phyloP scores from a whole-genome alignment of 2,329 filamentous ascomycete genomes.

The Talaromyces sp. region DNA sequence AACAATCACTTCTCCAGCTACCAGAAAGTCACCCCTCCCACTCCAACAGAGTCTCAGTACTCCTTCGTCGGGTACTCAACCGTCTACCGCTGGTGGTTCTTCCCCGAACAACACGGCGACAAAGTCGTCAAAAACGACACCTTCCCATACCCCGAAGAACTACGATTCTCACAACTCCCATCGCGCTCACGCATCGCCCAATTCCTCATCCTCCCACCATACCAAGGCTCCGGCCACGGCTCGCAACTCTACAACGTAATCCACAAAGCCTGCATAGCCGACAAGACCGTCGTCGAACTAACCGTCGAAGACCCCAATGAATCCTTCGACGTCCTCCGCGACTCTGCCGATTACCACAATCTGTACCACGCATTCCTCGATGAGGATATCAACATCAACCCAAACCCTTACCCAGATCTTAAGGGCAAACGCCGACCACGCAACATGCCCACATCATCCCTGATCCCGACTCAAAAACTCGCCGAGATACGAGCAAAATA shows the following conservation, averaged over 20 bases:
- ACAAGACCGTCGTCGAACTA: slow-evolving; percentile 72
- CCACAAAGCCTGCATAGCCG: slow-evolving; percentile 66
- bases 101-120: slow-evolving; percentile 37
- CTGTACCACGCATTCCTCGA: slow-evolving; percentile 54
- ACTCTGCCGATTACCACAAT: slow-evolving; percentile 59
- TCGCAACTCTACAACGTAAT: slow-evolving; percentile 77
- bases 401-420: slow-evolving; percentile 36
- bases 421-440: slow-evolving; percentile 39
- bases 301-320: slow-evolving; percentile 91
- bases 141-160: slow-evolving; percentile 42
- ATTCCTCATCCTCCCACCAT: slow-evolving; percentile 85
- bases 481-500: slow-evolving; percentile 51
- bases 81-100: slow-evolving; percentile 78
- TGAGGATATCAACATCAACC: slow-evolving; percentile 49
- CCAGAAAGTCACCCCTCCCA: slow-evolving; percentile 52
- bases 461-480: slow-evolving; percentile 54
- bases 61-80: slow-evolving; percentile 86
- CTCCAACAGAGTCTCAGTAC: slow-evolving; percentile 60
- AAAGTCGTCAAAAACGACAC: slow-evolving; percentile 45
- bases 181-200: slow-evolving; percentile 86
- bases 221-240: slow-evolving; percentile 78
- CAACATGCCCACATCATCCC: slow-evolving; percentile 51
- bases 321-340: slow-evolving; percentile 64
- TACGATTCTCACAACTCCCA: slow-evolving; percentile 62
- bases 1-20: slow-evolving; percentile 41